Evolutionary conservation across 352 stramenopile species (phyloP).

Genomic region (Pythium myriotylum): DNA sequence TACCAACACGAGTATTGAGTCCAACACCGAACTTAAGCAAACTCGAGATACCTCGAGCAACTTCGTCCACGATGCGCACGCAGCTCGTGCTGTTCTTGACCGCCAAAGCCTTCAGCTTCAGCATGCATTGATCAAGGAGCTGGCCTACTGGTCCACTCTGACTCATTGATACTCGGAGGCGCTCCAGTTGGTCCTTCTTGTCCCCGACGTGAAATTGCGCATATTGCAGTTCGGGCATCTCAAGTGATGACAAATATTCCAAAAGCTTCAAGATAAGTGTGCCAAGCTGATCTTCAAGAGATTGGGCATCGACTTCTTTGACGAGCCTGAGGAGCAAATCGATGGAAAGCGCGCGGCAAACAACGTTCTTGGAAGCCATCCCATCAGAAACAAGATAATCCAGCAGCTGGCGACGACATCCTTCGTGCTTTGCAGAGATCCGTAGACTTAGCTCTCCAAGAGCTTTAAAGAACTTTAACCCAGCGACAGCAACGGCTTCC

Average conservation of each 20-base stretch:
- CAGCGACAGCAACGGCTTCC: conserved; percentile 60
- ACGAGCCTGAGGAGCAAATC: conserved; percentile 73
- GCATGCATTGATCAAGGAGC: conserved; percentile 60
- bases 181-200: conserved; percentile 83
- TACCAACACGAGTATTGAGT: conserved; percentile 79
- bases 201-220: conserved; percentile 80
- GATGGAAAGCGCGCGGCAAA: conserved; percentile 69
- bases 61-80: conserved; percentile 51
- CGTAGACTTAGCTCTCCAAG: conserved; percentile 77
- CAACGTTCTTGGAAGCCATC: conserved; percentile 71
- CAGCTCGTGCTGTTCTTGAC: conserved; percentile 29
- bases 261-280: conserved; percentile 65
- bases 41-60: conserved; percentile 50
- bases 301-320: conserved; percentile 54
- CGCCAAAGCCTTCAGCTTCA: conserved; percentile 58
- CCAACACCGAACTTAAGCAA: conserved; percentile 78
- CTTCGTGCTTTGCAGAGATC: conserved; percentile 49
- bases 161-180: conserved; percentile 75
- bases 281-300: conserved; percentile 61
- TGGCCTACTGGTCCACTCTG: conserved; percentile 75
- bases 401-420: conserved; percentile 55
- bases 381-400: conserved; percentile 68
- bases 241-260: conserved; percentile 80
- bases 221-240: conserved; percentile 85
- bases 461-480: conserved; percentile 75